Percentiles rank a stretch among this genome's conserved stretches.
phyloP scores from a whole-genome alignment of 306 rosid species.

The Myrica gale region DNA sequence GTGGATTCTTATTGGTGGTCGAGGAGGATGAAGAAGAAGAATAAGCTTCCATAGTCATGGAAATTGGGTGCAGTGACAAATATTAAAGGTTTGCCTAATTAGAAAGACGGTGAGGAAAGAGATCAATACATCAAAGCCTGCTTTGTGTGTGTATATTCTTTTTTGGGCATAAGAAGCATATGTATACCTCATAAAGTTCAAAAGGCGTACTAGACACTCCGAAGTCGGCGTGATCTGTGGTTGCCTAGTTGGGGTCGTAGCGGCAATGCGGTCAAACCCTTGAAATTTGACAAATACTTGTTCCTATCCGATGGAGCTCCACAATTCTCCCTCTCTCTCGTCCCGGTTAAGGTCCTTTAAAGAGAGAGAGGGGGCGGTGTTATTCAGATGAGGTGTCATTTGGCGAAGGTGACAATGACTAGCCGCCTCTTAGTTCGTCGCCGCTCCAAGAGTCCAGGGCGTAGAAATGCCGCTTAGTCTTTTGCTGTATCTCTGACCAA shows the following conservation, averaged over 20 bases:
- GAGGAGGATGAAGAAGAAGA: slow-evolving; percentile 42
- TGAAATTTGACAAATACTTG: slow-evolving; percentile 21
- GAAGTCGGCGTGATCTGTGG: slow-evolving; percentile 45
- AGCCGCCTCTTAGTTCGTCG: slow-evolving; percentile 1
- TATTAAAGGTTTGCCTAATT: too few relatives aligned
- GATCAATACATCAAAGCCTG: neutral
- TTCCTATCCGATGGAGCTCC: neutral
- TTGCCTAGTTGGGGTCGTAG: neutral
- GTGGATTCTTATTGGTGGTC: slow-evolving; percentile 20
- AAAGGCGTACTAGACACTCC: too few relatives aligned
- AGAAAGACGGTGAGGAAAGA: too few relatives aligned
- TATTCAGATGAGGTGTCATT: neutral
- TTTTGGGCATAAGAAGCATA: too few relatives aligned
- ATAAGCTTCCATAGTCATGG: slow-evolving; percentile 42
- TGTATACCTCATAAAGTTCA: too few relatives aligned
- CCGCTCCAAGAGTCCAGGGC: neutral
- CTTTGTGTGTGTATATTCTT: neutral
- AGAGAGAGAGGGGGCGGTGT: neutral
- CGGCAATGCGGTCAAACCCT: slow-evolving; percentile 34
- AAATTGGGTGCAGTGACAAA: neutral
- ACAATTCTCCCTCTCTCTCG: neutral
- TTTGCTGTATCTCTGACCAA: slow-evolving; percentile 13
- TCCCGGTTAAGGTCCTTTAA: neutral
- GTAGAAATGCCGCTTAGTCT: neutral
- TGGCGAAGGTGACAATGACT: too few relatives aligned